A percentile compares a stretch with the other conserved stretches of the same genome.
Evolutionary conservation across 495 filamentous ascomycete species (phyloP).

Genomic region (Jackrogersella multiformis): DNA sequence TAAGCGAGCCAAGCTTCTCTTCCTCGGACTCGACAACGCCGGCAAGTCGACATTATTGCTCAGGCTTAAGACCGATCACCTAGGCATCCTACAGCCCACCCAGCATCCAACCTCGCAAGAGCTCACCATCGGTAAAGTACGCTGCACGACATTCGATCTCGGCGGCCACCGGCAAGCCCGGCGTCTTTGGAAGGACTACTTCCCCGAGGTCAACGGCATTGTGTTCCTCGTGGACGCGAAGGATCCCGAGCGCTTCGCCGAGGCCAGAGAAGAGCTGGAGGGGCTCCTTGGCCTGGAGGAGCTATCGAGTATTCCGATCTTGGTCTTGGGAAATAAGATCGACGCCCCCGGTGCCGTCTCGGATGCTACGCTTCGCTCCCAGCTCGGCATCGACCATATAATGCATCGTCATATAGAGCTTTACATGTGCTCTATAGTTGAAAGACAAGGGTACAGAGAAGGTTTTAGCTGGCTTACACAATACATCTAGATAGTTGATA

Average conservation of each 20-base stretch:
- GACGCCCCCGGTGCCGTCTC: conserved; percentile 13
- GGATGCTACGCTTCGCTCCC: not conserved
- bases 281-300: not conserved
- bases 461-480: conserved; percentile 18
- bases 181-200: conserved; percentile 7
- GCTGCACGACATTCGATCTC: conserved; percentile 7
- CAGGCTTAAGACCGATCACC: not conserved
- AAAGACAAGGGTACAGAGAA: conserved; percentile 2
- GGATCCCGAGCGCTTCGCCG: conserved; percentile 13
- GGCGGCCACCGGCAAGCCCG: conserved; percentile 12
- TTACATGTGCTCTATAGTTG: conserved; percentile 18
- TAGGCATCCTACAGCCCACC: not conserved
- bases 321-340: conserved; percentile 25
- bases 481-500: conserved; percentile 5
- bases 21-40: conserved; percentile 24
- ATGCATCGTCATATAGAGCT: conserved; percentile 9
- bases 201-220: conserved; percentile 7
- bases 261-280: conserved; percentile 12
- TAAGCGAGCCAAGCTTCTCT: conserved; percentile 10
- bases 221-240: conserved; percentile 20
- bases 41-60: conserved; percentile 18
- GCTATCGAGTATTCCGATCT: not conserved
- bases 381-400: not conserved
- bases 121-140: not conserved
- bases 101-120: conserved; percentile 10